A percentile compares a stretch with the other conserved stretches of the same genome.
These are phyloP conservation scores for Acrodontium crateriforme DNA, from an alignment of 2,329 filamentous ascomycete species.

Conservation along the genomic window DNA sequence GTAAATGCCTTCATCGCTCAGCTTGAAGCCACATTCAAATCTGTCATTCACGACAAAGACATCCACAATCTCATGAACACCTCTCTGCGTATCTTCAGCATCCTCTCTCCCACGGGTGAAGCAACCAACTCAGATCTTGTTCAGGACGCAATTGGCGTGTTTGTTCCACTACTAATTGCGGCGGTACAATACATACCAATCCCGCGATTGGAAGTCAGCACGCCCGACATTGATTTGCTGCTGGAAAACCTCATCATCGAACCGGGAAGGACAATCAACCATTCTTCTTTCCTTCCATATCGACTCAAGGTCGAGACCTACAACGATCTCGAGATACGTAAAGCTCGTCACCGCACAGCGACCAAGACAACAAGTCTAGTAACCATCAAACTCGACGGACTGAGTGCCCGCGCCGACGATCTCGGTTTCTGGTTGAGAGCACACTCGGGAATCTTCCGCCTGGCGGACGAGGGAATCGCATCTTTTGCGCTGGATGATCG, in stretches of 20 bases:
- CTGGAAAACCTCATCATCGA: constrained; percentile 85
- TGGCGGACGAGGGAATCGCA: constrained; percentile 72
- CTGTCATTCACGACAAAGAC: constrained; percentile 58
- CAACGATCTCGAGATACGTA: constrained; percentile 76
- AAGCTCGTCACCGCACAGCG: constrained; percentile 57
- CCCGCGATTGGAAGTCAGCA: constrained; percentile 74
- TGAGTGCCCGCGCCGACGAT: constrained; percentile 74
- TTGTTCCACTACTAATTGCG: constrained; percentile 63
- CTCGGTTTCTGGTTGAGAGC: constrained; percentile 80
- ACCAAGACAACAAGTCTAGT: constrained; percentile 53
- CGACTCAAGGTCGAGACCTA: constrained; percentile 66
- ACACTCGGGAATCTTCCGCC: constrained; percentile 59
- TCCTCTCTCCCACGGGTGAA: constrained; percentile 52
- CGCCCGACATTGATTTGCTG: constrained; percentile 69
- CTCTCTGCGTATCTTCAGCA: constrained; percentile 48
- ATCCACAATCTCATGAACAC: constrained; percentile 56
- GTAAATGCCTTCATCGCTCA: constrained; percentile 59
- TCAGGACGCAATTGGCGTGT: constrained; percentile 62
- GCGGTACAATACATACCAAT: constrained; percentile 80
- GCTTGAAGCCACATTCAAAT: constrained; percentile 50
- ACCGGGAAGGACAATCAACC: constrained; percentile 70
- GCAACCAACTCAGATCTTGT: constrained; percentile 58
- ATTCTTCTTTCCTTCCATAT: constrained; percentile 80
- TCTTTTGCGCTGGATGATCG: constrained; percentile 75
- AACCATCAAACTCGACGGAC: constrained; percentile 64